Evolutionary conservation across 1,139 yeast genomes (phyloP).

Genomic region (Yamadazyma sp.): DNA sequence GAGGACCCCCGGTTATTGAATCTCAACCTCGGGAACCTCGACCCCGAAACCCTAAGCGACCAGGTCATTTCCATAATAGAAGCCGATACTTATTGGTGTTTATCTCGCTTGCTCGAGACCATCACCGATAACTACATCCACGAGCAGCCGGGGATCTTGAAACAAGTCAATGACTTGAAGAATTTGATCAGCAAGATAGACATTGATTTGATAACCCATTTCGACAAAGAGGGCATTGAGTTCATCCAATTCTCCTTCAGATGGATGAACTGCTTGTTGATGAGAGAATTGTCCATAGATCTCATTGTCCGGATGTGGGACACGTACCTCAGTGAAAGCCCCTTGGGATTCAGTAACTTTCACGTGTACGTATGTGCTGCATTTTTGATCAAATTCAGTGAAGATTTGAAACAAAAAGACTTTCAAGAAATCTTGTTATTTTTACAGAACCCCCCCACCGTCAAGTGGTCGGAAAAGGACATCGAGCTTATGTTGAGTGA

Average conservation of each 20-base stretch:
- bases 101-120: conserved; percentile 84
- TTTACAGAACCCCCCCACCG: conserved; percentile 85
- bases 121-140: conserved; percentile 96
- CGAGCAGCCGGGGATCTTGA: conserved; percentile 94
- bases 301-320: conserved; percentile 97
- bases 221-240: conserved; percentile 78
- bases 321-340: conserved; percentile 86
- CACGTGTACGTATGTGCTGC: conserved; percentile 99
- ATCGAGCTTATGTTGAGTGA: conserved; percentile 90
- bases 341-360: conserved; percentile 86
- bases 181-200: conserved; percentile 83
- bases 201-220: conserved; percentile 65
- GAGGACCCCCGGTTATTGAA: conserved; percentile 25
- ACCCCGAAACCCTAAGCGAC: conserved; percentile 62
- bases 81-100: conserved; percentile 97
- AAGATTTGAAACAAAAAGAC: conserved; percentile 77
- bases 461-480: conserved; percentile 83
- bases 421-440: conserved; percentile 92
- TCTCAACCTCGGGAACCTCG: conserved; percentile 43
- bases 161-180: conserved; percentile 81
- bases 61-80: conserved; percentile 54
- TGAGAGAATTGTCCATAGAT: conserved; percentile 84
- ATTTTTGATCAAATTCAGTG: conserved; percentile 83
- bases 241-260: conserved; percentile 93
- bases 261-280: conserved; percentile 97